Evolutionary conservation across 2,329 filamentous ascomycete genomes (phyloP).

Genomic region (Colletotrichum zoysiae): DNA sequence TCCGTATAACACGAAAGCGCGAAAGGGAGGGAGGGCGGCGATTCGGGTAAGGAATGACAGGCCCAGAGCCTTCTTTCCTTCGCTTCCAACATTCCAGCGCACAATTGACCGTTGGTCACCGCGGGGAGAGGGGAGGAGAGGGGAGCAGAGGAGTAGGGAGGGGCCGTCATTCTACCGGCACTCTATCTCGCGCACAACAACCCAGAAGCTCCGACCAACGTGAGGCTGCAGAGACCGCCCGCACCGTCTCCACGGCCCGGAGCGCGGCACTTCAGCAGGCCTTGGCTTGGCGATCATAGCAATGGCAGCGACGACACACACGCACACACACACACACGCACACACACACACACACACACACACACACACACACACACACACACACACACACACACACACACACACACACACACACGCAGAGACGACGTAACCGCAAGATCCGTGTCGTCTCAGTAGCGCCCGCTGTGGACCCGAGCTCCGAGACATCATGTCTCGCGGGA

Average conservation of each 20-base stretch:
- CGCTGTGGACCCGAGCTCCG: neutral
- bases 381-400: too few species aligned
- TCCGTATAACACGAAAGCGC: neutral
- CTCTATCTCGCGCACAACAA: neutral
- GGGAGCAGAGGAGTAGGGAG: neutral
- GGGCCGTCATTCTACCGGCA: too few species aligned
- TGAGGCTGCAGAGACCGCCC: neutral
- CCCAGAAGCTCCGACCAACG: neutral
- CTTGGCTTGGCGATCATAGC: constrained; percentile 25
- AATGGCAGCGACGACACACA: neutral
- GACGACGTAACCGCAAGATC: neutral
- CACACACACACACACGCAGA: neutral
- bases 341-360: neutral
- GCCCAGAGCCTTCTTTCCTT: neutral
- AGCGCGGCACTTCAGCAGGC: constrained; percentile 18
- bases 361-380: too few species aligned
- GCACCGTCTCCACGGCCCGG: constrained; percentile 23
- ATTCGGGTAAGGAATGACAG: neutral
- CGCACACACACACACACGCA: too few species aligned
- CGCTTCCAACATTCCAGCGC: constrained; percentile 6
- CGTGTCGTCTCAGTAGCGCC: neutral
- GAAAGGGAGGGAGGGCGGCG: neutral
- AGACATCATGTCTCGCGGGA: neutral
- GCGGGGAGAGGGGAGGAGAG: neutral
- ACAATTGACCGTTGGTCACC: neutral